Base-by-base conservation (phyloP, 352 stramenopile species). In the Phytopythium mirpurense region DNA sequence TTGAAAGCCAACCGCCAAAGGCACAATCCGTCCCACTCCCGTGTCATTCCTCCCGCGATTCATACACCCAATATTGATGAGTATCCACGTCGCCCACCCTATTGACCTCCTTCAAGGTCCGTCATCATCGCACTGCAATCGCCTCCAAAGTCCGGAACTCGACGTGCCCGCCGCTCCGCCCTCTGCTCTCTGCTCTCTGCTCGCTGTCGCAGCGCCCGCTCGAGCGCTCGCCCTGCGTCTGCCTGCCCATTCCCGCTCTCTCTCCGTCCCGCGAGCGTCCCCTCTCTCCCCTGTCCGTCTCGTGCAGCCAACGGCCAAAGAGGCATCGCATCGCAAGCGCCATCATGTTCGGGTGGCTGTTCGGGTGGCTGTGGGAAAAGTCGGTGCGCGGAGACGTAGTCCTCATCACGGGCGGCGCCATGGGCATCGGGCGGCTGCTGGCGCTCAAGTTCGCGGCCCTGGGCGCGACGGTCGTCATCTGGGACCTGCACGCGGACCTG, bases 351-450 rank as follows among this genome's bases (percentile, higher is more conserved):
- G 41, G 53, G 26, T 76, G 67, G 67, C 63, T 51, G 16, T 53
- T 53, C 46, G 46, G 46, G 11, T 53, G 46, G 46, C 46, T 53
- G 3, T 53, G 59, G 31, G 60, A 71, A 38, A 83, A 83, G 31
- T 68, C 70, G 21, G 72, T 83, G 34, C 64, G 67, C 41, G 70
- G 60, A n/a, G 48, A 81, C 21, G 65, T 84, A 24, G 68, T 84
- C 49, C 65, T 84, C 42, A 62, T 84, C 61, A 81, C 73, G 5
- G 73, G 73, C 21, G 73, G 73, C 23, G 73, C 68, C 49, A 84
- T 81, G 70, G 73, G 73, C 3, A 62, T 84, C 26, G 68, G 70
- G 6, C 70, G 70, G 35, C 58, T 79, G 32, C 27, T 79, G 29
- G 57, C 66, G 21, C 66, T 79, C n/a, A 61, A 62, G 5, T 76